Evolutionary conservation across 805 yeast species (phyloP), one percentile per base, ranked within the genome.

Genomic region (Candida oleophila): DNA sequence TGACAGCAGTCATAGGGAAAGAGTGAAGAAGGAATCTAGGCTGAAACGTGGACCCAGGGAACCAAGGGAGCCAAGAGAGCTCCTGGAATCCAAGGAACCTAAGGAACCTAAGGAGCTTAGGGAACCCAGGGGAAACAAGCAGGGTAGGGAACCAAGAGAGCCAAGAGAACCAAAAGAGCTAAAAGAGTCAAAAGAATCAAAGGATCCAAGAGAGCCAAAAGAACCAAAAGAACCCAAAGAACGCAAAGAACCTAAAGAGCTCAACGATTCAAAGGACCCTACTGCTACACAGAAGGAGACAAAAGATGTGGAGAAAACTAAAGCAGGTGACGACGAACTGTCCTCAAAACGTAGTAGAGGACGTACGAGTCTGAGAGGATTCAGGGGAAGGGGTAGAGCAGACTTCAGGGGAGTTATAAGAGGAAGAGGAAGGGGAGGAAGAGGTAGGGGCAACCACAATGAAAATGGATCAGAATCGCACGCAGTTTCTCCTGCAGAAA

Each of bases 301-400:
- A 22, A 33, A 16, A 14, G 22, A 22, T 16, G 5, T 4, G 12
- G 20, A 30, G 7, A 28, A 42, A 7, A 25, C 15, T 39, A 25
- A 30, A 30, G 39, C 19, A 35, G 14, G 18, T 33, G 36, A 33
- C 4, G 45, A 37, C 36, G 45, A 33, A 12, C 12, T 11, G 5
- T 25, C 20, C 30, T 30, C 42, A 36, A 42, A 22, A 38, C 42
- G 46, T 12, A 25, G 21, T 22, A 33, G 45, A 35, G 51, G 53
- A 14, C 45, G 55, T n/a, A 54, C 55, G 19, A 46, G 53, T 15
- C 53, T 56, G 14, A 38, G 51, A 18, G 49, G 46, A 18, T 48
- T 54, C 22, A 39, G 54, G 45, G 57, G 53, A 5, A 56, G 32
- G 33, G 32, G 44, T 5, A 16, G 44, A 20, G 12, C 48, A 30